These are phyloP conservation scores for Bolboschoenus planiculmis DNA, from an alignment of 176 grass and related monocot species.

Conservation along the genomic window DNA sequence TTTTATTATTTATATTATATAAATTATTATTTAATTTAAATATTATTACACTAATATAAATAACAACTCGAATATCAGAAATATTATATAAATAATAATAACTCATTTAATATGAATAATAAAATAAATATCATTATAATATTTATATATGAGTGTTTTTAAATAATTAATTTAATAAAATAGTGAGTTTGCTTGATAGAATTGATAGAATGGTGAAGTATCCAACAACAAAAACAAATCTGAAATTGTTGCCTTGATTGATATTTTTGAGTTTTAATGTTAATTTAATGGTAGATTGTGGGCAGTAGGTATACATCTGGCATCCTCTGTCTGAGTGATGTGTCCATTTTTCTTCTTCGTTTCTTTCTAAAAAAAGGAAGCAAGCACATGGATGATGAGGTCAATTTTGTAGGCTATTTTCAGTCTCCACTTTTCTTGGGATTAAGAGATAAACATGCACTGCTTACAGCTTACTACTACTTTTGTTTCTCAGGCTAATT, in stretches of 20 bases:
- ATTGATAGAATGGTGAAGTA: background rate
- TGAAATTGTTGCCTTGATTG: background rate
- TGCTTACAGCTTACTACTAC: background rate
- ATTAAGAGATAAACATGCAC: background rate
- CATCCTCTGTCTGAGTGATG: background rate
- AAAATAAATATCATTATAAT: no score
- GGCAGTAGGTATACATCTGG: constrained; percentile 1
- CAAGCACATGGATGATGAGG: background rate
- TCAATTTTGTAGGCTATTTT: background rate
- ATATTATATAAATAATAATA: no score
- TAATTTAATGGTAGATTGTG: background rate
- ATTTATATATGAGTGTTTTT: no score
- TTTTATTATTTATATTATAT: no score
- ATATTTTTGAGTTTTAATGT: no score
- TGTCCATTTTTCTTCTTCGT: background rate
- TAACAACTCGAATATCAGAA: no score
- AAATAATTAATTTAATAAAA: background rate
- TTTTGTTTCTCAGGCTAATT: background rate
- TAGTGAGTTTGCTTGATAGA: background rate
- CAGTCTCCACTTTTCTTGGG: background rate
- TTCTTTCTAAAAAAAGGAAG: background rate
- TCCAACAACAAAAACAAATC: background rate
- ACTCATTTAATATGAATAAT: no score
- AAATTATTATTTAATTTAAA: no score
- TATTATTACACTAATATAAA: no score